phyloP scores from a whole-genome alignment of 2,329 filamentous ascomycete species.

The Penicillium palitans region DNA sequence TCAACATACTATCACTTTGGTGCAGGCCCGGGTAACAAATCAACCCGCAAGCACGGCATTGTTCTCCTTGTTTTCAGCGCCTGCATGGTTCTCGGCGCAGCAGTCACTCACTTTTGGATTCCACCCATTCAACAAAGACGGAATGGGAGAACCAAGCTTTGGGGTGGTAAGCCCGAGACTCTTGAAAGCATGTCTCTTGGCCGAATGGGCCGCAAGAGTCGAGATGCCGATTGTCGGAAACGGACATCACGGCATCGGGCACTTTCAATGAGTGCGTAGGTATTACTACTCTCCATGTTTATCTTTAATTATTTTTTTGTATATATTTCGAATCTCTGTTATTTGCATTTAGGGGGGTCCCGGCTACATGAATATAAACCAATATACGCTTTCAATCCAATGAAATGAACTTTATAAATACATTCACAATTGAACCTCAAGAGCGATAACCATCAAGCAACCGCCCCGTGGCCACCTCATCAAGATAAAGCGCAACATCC shows the following conservation, averaged over 20 bases:
- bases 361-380: not conserved
- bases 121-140: constrained; percentile 37
- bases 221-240: constrained; percentile 30
- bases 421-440: not conserved
- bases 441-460: not conserved
- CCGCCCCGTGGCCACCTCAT: constrained; percentile 1
- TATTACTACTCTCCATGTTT: not conserved
- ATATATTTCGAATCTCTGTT: not conserved
- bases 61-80: constrained; percentile 45
- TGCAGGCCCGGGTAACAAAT: constrained; percentile 30
- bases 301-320: not conserved
- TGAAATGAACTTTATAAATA: not conserved
- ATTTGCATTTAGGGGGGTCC: not conserved
- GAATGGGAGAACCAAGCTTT: constrained; percentile 30
- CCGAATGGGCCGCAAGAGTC: constrained; percentile 38
- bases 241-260: constrained; percentile 19
- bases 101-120: constrained; percentile 44
- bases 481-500: constrained; percentile 20
- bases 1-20: constrained; percentile 44
- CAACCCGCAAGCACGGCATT: constrained; percentile 42
- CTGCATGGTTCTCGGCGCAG: constrained; percentile 45
- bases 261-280: constrained; percentile 22
- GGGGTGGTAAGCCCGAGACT: constrained; percentile 40
- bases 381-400: not conserved
- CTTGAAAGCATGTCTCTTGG: constrained; percentile 44